Conservation (phyloP, 306 rosid genomes). For the Acmispon strigosus region DNA sequence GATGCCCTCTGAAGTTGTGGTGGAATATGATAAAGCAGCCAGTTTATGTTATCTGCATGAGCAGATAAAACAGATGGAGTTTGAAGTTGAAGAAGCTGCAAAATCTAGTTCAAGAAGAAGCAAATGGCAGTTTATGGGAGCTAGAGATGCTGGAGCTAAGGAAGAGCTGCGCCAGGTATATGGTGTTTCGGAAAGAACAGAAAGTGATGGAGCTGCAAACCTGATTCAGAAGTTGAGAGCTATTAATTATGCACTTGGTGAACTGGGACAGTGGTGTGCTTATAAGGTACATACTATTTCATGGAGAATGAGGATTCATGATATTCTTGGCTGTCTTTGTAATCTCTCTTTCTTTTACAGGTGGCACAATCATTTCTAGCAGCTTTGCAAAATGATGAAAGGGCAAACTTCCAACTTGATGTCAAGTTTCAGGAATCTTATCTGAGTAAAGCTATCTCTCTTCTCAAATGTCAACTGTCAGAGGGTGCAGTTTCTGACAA, state of each 20-base stretch:
- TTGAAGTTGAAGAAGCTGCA: constrained; percentile 97
- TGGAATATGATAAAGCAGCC: constrained; percentile 90
- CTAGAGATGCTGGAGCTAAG: constrained; percentile 99
- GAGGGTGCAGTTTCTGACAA: constrained; percentile 86
- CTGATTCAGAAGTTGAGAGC: constrained; percentile 94
- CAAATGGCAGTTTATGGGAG: constrained; percentile 99
- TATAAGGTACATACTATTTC: constrained; percentile 54
- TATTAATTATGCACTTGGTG: constrained; percentile 95
- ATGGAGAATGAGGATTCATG: background rate
- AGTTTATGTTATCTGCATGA: constrained; percentile 89
- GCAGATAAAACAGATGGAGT: constrained; percentile 92
- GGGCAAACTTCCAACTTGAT: constrained; percentile 97
- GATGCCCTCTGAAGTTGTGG: constrained; percentile 92
- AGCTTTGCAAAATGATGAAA: constrained; percentile 97
- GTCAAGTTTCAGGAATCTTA: constrained; percentile 96
- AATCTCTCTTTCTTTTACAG: constrained; percentile 37
- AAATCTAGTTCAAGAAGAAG: constrained; percentile 90
- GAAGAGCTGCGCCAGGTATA: constrained; percentile 96
- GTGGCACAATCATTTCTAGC: constrained; percentile 90
- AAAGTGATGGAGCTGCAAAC: constrained; percentile 98
- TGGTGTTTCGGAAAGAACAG: constrained; percentile 98
- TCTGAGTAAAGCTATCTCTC: constrained; percentile 70
- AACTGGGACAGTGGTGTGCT: constrained; percentile 98
- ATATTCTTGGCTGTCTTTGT: constrained; percentile 11
- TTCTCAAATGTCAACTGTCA: constrained; percentile 80